Evolutionary conservation across 2,329 filamentous ascomycete species (phyloP), one percentile per base, ranked within the genome.

Genomic region (Sphaceloma murrayae): DNA sequence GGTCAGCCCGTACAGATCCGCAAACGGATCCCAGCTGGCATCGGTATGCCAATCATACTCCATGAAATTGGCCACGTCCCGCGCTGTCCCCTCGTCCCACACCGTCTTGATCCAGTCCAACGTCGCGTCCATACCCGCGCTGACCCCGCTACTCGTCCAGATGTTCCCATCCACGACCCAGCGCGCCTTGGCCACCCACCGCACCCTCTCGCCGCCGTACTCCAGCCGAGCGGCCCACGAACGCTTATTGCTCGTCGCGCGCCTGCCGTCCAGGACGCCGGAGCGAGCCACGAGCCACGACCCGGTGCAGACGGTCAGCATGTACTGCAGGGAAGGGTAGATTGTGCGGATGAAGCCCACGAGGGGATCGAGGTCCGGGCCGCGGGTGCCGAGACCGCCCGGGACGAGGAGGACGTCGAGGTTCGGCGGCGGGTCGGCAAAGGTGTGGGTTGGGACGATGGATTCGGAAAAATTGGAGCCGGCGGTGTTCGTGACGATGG

Each of bases 281-380:
- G 77, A 65, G 32, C 65, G 62, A 0, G 79, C 79, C 0, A 74
- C 67, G 3, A 82, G 58, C 2, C 70, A 70, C 3, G 74, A 67
- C 0, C 80, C 80, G 1, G 78, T 85, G 58, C 81, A 85, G 1
- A 85, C 69, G 0, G 78, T 80, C 32, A 85, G 64, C 9, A 81
- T 54, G 50, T 74, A 73, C 50, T 70, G 62, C 18, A 24, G 22
- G 10, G 8, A 16, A 1, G 36, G 36, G 19, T 40, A 40, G n/a
- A 7, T 24, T 14, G 36, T 13, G 22, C 4, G 5, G 36, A 40
- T 40, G 21, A 40, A 40, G 22, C 29, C 36, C n/a, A 40, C 36
- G 3, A 40, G 21, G 16, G 21, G 8, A 13, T 27, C 14, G 11
- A 22, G 18, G 11, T 29, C 36, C 2, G 22, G 21, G 21, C n/a